Percentiles rank a stretch among this genome's conserved stretches.
phyloP scores from a whole-genome alignment of 2,329 filamentous ascomycete genomes.

The Cladobotryum mycophilum region DNA sequence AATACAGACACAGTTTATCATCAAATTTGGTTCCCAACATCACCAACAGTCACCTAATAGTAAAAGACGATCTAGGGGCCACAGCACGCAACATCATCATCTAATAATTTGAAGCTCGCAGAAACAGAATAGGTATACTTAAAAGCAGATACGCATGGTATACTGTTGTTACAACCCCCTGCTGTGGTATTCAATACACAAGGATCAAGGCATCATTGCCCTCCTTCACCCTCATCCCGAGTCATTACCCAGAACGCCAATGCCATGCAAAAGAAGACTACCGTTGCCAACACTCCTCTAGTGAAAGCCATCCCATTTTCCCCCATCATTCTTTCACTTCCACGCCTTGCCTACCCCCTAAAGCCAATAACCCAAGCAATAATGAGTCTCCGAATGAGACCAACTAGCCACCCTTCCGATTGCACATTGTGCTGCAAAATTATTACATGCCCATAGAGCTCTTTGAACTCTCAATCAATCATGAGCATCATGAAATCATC shows the following conservation, averaged over 20 bases:
- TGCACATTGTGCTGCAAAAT: slow-evolving; percentile 4
- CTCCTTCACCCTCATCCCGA: slow-evolving; percentile 1
- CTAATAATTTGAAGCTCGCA: too few species aligned
- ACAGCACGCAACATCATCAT: neutral
- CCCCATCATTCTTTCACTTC: neutral
- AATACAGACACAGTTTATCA: neutral
- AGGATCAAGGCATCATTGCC: slow-evolving; percentile 1
- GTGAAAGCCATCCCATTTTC: slow-evolving; percentile 2
- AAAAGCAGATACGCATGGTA: neutral
- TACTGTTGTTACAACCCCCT: slow-evolving; percentile 5
- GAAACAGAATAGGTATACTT: neutral
- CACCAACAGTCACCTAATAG: neutral
- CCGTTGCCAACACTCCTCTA: neutral
- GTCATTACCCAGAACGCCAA: slow-evolving; percentile 11
- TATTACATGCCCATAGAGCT: slow-evolving; percentile 3
- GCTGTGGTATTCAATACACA: slow-evolving; percentile 10
- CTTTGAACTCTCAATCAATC: slow-evolving; percentile 17
- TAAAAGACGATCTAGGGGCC: neutral
- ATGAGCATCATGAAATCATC: slow-evolving; percentile 48
- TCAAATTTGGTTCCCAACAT: neutral
- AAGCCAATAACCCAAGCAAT: slow-evolving; percentile 4
- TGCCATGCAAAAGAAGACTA: slow-evolving; percentile 13
- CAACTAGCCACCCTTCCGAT: neutral
- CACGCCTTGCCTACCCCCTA: neutral
- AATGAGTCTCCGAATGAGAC: neutral